Base-by-base conservation (phyloP, 2,329 filamentous ascomycete genomes). In the Pestalotiopsis sp. region DNA sequence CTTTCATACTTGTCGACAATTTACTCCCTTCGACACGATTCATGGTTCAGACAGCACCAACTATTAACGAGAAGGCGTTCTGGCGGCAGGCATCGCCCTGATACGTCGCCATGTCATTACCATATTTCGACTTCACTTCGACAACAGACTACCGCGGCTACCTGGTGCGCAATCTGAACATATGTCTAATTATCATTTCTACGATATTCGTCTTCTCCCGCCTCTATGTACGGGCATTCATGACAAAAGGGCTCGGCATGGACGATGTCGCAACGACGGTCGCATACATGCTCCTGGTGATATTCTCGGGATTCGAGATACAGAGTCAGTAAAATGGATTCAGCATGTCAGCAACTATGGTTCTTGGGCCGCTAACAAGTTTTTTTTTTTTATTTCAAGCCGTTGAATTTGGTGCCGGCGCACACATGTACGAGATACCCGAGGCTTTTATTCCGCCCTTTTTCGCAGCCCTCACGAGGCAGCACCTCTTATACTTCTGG, bases 111-210 rank as follows among this genome's bases (percentile, higher is more conserved):
- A 56, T 58, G 63, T 57, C 63, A 12, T 49, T 66, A 13, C 63
- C 63, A 14, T 23, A 27, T 4, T 66, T 66, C 31, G 64, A 66
- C 64, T 66, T 66, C 52, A 61, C 27, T 23, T 2, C 23, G n/a
- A 66, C 57, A 5, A 66, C 70, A 1, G 72, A 69, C 11, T 71
- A 71, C 36, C 70, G 64, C 61, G 72, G 72, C 38, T 52, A 13
- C 4, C 45, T n/a, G 20, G 84, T 87, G 81, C 82, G 87, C 72
- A 82, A 87, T 73, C 77, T 88, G 73, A 83, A 83, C 71, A 79
- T 81, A 67, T 84, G 81, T 70, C 80, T 80, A 2, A 78, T 80
- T 45, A 71, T 68, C 57, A 68, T 80, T 25, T 77, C 79, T 45
- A 75, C 73, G 2, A 12, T 78, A 12, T 69, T 79, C 38, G 71